Evolutionary conservation across 257 asterid genomes (phyloP), one percentile per base, ranked within the genome.

Genomic region (Solanum dulcamara): DNA sequence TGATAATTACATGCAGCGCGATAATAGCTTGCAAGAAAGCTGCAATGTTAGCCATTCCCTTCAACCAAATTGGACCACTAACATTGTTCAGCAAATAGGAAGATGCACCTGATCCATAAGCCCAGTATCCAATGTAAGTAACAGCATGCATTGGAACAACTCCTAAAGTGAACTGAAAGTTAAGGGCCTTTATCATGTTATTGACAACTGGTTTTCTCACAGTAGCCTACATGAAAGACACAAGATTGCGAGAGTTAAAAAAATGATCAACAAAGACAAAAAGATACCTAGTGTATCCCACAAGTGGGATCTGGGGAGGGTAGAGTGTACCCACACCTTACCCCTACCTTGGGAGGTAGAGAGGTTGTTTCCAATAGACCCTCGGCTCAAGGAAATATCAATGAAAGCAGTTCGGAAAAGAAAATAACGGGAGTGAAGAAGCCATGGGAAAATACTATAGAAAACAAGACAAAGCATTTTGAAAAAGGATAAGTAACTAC

Each of bases 81-180:
- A 95, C 98, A 38, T 88, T 97, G 93, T 92, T 95, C 44, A 94
- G 94, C 92, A 97, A 90, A 92, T 97, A 97, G 79, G 95, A 75
- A 10, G 97, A 93, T 10, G 98, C 88, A 81, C 38, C 46, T 24
- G 92, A 84, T 38, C 99, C 99, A 33, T 97, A 97, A 38, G 99
- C 98, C 99, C 99, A 97, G 74, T 95, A 97, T 14, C 98, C 99
- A n/a, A 92, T 81, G 87, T 95, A 95, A 33, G 94, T 92, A 83
- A 97, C 90, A 0, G 98, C 98, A 90, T 92, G 93, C 98, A 97
- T 84, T 7, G 99, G 98, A 85, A 95, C 67, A 79, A 92, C 94
- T 67, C 99, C 99, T 4, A 89, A 84, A 5, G 96, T 90, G 86
- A 97, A 97, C 90, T 97, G 99, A 77, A 97, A 97, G 88, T 92